Percentiles rank a stretch among this genome's conserved stretches.
These are phyloP conservation scores for Plasmodium falciparum DNA, from an alignment of 169 alveolate genomes.

Conservation along the genomic window DNA sequence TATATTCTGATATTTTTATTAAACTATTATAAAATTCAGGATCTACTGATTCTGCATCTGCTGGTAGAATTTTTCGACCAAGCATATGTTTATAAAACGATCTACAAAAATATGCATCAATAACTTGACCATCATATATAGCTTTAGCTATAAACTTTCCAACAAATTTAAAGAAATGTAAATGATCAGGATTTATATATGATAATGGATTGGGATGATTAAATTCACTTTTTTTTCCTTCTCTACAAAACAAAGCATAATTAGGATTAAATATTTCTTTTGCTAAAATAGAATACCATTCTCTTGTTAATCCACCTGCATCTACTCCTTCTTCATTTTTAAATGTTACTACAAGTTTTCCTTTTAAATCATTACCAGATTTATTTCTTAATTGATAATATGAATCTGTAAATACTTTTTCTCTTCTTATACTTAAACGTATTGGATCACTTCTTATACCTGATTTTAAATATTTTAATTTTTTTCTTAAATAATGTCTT, in stretches of 20 bases:
- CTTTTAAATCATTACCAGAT: conserved; percentile 95
- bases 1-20: conserved; percentile 94
- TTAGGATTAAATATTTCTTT: conserved; percentile 99
- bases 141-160: conserved; percentile 99
- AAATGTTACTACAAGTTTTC: conserved; percentile 94
- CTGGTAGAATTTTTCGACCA: conserved; percentile 95
- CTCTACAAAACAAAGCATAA: conserved; percentile 95
- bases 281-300: conserved; percentile 97
- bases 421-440: conserved; percentile 93
- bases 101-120: conserved; percentile 98
- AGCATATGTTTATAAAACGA: conserved; percentile 98
- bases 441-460: conserved; percentile 84
- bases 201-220: conserved; percentile 97
- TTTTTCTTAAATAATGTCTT: conserved; percentile 94
- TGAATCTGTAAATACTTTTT: conserved; percentile 96
- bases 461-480: conserved; percentile 87
- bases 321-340: conserved; percentile 99
- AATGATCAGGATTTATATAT: conserved; percentile 95
- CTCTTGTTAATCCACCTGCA: conserved; percentile 99
- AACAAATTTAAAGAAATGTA: conserved; percentile 97
- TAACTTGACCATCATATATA: conserved; percentile 95
- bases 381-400: conserved; percentile 92
- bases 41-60: conserved; percentile 99
- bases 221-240: conserved; percentile 93
- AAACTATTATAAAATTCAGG: conserved; percentile 96